Percentiles rank a stretch among this genome's conserved stretches.
Evolutionary conservation across 78 protist genomes (phyloP).

Genomic region (Dictyostelium capitatum): DNA sequence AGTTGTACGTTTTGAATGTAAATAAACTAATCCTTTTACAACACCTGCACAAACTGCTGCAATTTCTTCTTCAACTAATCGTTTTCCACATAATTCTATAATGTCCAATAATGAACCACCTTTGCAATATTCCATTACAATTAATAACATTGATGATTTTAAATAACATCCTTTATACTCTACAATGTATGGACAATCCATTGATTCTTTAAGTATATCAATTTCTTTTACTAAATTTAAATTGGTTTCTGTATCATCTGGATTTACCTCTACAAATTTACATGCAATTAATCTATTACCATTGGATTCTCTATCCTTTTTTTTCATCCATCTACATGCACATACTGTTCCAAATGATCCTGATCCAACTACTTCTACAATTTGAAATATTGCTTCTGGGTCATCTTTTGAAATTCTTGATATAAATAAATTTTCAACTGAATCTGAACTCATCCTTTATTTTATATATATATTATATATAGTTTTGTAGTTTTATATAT

Average conservation of each 20-base stretch:
- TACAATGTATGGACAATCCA: conserved; percentile 80
- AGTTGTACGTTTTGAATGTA: conserved; percentile 68
- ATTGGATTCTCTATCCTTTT: conserved; percentile 61
- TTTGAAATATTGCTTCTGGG: conserved; percentile 76
- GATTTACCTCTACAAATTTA: conserved; percentile 60
- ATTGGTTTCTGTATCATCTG: conserved; percentile 68
- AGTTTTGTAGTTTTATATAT: too few species aligned
- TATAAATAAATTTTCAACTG: conserved; percentile 53
- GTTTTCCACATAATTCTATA: conserved; percentile 50
- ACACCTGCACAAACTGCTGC: conserved; percentile 86
- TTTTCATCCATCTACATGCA: conserved; percentile 79
- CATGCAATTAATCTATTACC: conserved; percentile 70
- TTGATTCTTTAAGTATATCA: conserved; percentile 67
- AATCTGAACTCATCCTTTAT: conserved; percentile 4
- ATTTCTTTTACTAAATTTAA: conserved; percentile 68
- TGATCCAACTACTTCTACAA: conserved; percentile 71
- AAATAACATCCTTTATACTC: conserved; percentile 82
- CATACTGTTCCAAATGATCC: conserved; percentile 82
- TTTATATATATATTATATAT: too few species aligned
- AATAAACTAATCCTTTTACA: conserved; percentile 75
- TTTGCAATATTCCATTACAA: conserved; percentile 82
- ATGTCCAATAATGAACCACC: conserved; percentile 68
- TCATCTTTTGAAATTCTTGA: conserved; percentile 73
- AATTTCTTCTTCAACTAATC: conserved; percentile 65
- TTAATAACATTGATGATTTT: conserved; percentile 53